Conservation (phyloP, 495 filamentous ascomycete genomes). For the Aspergillus bridgeri region DNA sequence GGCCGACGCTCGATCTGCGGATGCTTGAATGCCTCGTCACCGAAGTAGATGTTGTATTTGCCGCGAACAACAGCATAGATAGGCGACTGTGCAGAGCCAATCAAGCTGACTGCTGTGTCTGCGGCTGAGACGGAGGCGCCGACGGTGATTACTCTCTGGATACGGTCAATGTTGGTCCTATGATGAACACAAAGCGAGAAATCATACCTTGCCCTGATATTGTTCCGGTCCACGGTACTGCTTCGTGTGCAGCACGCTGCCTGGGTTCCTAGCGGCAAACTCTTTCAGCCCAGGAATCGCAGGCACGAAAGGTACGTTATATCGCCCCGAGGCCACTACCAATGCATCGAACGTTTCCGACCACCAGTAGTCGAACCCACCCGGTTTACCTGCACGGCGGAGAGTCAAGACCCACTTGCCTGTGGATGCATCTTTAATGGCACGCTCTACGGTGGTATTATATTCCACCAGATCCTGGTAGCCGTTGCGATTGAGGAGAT, state of each 20-base stretch:
- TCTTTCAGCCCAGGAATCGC: constrained; percentile 44
- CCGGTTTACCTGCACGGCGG: constrained; percentile 24
- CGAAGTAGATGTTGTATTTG: constrained; percentile 49
- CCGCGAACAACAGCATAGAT: constrained; percentile 39
- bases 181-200: neutral
- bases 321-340: constrained; percentile 78
- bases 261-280: constrained; percentile 31
- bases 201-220: constrained; percentile 35
- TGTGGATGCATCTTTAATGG: constrained; percentile 26
- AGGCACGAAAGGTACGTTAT: constrained; percentile 69
- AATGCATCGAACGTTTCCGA: constrained; percentile 62
- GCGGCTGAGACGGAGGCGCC: constrained; percentile 45
- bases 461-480: constrained; percentile 37
- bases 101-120: constrained; percentile 37
- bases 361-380: constrained; percentile 42
- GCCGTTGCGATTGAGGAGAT: constrained; percentile 31
- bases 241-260: constrained; percentile 38
- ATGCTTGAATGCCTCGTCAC: constrained; percentile 48
- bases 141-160: constrained; percentile 39
- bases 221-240: constrained; percentile 36
- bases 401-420: constrained; percentile 37
- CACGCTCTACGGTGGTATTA: constrained; percentile 41
- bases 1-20: constrained; percentile 43
- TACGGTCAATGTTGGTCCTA: constrained; percentile 5
- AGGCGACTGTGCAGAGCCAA: constrained; percentile 30